These are phyloP conservation scores for Metschnikowia lunata DNA, from an alignment of 805 yeast genomes.

Conservation along the genomic window DNA sequence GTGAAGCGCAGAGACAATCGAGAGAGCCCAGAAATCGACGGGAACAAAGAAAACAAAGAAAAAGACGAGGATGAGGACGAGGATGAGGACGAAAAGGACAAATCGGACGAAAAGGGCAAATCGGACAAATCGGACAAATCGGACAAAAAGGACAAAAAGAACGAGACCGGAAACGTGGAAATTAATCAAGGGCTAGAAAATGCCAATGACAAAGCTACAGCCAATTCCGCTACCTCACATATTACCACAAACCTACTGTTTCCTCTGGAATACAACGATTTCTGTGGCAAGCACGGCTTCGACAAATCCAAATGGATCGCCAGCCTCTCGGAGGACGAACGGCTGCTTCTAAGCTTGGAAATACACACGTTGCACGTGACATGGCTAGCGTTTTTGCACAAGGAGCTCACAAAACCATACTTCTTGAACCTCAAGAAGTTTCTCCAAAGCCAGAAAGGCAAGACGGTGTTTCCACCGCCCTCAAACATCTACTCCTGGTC, in stretches of 20 bases:
- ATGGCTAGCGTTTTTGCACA: slow-evolving; percentile 70
- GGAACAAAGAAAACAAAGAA: too few relatives aligned
- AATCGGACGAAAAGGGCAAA: too few relatives aligned
- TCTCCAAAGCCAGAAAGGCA: slow-evolving; percentile 46
- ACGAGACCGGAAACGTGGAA: neutral
- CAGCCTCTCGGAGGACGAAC: slow-evolving; percentile 45
- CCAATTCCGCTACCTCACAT: too few relatives aligned
- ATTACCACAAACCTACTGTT: too few relatives aligned
- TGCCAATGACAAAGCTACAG: too few relatives aligned
- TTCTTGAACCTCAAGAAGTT: slow-evolving; percentile 70
- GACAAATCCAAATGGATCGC: slow-evolving; percentile 51
- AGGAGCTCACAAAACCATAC: slow-evolving; percentile 80
- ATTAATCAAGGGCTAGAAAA: too few relatives aligned
- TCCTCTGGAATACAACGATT: neutral
- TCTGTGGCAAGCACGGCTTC: slow-evolving; percentile 26
- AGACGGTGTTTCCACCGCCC: slow-evolving; percentile 72
- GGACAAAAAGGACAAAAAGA: neutral
- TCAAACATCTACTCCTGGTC: slow-evolving; percentile 89
- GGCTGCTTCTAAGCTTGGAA: slow-evolving; percentile 57
- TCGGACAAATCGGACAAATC: neutral
- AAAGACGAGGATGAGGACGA: too few relatives aligned
- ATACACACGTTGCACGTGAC: slow-evolving; percentile 63
- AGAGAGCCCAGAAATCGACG: too few relatives aligned
- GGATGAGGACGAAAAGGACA: too few relatives aligned
- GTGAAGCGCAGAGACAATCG: too few relatives aligned